phyloP scores from a whole-genome alignment of 2,329 filamentous ascomycete species.

The Colletotrichum coccodes region DNA sequence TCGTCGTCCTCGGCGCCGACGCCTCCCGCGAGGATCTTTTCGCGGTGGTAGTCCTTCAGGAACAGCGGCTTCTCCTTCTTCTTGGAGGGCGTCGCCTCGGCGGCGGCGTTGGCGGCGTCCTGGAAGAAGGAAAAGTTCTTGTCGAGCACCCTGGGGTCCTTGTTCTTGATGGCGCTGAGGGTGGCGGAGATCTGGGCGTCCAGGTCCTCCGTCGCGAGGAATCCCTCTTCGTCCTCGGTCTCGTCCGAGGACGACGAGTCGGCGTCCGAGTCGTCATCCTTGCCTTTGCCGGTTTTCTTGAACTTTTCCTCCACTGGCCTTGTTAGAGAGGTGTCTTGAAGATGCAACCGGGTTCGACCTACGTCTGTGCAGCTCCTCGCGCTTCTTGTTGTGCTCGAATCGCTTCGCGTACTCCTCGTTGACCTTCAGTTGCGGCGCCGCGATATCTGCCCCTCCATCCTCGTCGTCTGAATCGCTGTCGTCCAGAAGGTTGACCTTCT shows the following conservation, averaged over 20 bases:
- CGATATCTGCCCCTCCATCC: constrained; percentile 48
- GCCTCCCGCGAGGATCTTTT: constrained; percentile 83
- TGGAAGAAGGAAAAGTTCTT: constrained; percentile 78
- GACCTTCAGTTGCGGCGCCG: constrained; percentile 72
- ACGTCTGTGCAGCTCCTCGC: constrained; percentile 83
- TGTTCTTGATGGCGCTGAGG: constrained; percentile 85
- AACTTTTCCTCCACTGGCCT: constrained; percentile 87
- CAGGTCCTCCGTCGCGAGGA: constrained; percentile 84
- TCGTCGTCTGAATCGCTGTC: constrained; percentile 63
- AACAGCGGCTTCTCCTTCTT: constrained; percentile 87
- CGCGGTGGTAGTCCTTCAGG: constrained; percentile 89
- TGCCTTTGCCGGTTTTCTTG: constrained; percentile 56
- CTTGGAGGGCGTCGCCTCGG: constrained; percentile 46
- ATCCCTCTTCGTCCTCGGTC: constrained; percentile 89
- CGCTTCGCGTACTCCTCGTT: constrained; percentile 90
- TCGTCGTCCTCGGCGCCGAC: constrained; percentile 68
- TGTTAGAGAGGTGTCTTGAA: neutral
- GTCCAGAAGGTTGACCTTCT: constrained; percentile 64
- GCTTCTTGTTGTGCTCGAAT: constrained; percentile 98
- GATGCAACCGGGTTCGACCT: constrained; percentile 40
- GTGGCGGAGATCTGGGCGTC: constrained; percentile 90
- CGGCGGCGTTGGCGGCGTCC: constrained; percentile 51
- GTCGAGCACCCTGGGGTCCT: constrained; percentile 93
- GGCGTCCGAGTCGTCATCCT: constrained; percentile 60
- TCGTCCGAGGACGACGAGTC: constrained; percentile 79